Evolutionary conservation across 345 rosid species (phyloP).

Genomic region (Salix suchowensis): DNA sequence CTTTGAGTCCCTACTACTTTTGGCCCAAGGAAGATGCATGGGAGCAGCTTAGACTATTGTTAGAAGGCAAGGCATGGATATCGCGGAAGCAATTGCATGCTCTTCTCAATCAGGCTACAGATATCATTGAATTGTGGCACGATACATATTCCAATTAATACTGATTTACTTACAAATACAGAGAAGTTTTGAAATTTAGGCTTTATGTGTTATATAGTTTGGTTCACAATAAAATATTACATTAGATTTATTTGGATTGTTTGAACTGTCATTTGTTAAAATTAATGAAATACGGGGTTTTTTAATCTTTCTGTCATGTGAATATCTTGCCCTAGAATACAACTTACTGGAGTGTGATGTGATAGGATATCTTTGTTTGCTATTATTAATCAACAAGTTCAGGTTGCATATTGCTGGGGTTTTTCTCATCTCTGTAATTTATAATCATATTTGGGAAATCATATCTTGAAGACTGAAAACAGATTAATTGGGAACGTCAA

Average conservation of each 20-base stretch:
- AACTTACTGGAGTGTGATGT: no score
- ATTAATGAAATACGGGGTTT: no score
- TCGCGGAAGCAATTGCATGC: constrained; percentile 59
- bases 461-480: not conserved
- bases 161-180: not conserved
- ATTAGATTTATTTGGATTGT: not conserved
- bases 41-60: constrained; percentile 69
- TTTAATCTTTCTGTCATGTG: no score
- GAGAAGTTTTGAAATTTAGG: not conserved
- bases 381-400: not conserved
- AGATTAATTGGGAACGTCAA: not conserved
- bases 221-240: not conserved
- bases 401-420: not conserved
- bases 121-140: constrained; percentile 80
- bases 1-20: constrained; percentile 78
- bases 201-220: not conserved
- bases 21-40: constrained; percentile 89
- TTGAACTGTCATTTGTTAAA: not conserved
- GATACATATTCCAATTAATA: constrained; percentile 40
- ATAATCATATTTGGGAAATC: not conserved
- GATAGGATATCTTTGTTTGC: no score
- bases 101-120: constrained; percentile 85
- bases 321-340: no score
- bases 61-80: constrained; percentile 86
- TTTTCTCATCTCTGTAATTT: not conserved